Conservation (phyloP, 768 basidiomycete genomes). For the Trametes coccinea region DNA sequence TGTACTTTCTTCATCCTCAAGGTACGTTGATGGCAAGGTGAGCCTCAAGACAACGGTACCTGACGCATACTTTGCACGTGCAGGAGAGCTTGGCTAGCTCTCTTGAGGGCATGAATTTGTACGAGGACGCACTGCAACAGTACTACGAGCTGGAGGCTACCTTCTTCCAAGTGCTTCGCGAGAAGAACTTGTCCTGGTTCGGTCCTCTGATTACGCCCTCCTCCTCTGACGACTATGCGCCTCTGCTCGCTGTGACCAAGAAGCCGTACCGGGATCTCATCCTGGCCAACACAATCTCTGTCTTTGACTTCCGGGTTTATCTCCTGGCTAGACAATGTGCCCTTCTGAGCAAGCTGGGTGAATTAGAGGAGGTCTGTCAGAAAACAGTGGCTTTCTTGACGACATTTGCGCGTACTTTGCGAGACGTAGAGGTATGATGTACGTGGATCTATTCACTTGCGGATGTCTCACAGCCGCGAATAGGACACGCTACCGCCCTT, state of each 20-base stretch:
- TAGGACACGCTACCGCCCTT: constrained; percentile 57
- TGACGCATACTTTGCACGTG: not conserved
- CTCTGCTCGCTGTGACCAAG: constrained; percentile 73
- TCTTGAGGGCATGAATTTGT: constrained; percentile 85
- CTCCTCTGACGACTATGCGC: constrained; percentile 73
- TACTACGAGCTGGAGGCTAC: constrained; percentile 91
- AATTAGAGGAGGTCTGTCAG: constrained; percentile 67
- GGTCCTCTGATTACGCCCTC: constrained; percentile 75
- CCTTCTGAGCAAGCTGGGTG: constrained; percentile 68
- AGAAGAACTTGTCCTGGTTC: constrained; percentile 91
- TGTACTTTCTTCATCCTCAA: constrained; percentile 96
- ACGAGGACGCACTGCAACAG: constrained; percentile 85
- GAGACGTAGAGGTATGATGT: constrained; percentile 66
- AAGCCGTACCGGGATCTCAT: constrained; percentile 92
- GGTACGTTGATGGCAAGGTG: constrained; percentile 43
- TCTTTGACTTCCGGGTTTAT: constrained; percentile 93
- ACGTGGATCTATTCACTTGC: not conserved
- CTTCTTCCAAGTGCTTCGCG: constrained; percentile 72
- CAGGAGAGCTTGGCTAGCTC: constrained; percentile 94
- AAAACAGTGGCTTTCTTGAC: constrained; percentile 76
- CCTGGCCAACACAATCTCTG: constrained; percentile 83
- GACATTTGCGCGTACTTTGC: constrained; percentile 71
- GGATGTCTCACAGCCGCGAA: not conserved
- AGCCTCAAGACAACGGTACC: not conserved
- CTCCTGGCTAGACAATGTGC: constrained; percentile 84